Base-by-base conservation (phyloP, 768 basidiomycete species). In the Multifurca ochricompacta region DNA sequence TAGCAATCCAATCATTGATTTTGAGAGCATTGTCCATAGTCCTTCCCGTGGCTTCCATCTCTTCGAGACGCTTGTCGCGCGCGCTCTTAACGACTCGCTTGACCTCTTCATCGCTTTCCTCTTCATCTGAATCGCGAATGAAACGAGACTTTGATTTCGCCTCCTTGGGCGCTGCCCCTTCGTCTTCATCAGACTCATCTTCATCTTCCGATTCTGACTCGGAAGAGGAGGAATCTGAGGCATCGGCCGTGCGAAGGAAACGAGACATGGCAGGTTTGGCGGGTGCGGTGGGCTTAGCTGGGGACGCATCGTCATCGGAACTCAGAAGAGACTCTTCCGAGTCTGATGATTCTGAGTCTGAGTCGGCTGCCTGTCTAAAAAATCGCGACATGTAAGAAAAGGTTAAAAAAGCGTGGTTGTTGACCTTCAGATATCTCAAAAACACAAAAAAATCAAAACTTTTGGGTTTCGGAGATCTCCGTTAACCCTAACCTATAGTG, bases 1-100 rank as follows among this genome's bases (percentile, higher is more conserved):
- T 94, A 27, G 81, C 82, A 23, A 85, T 83, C 96, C 96, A 99
- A 71, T 99, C 93, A 64, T 94, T 95, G 62, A 95, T 94, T 76
- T 90, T 95, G 59, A 89, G 75, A 18, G 86, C 93, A 66, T 99
- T 98, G 43, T 95, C 91, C 74, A 98, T 96, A 43, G 76, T 76
- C 71, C 87, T 93, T 51, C 91, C 90, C 3, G 86, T 87, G 1
- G 82, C 82, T 69, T 97, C 94, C 82, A 98, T 94, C 76, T 98
- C 96, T 44, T 87, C 91, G 65, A 93, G 69, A 49, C 94, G 78
- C 69, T 91, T 94, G 69, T 94, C 90, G 63, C 87, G 87, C 36
- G 95, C 94, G 66, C 89, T 91, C 68, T 91, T 81, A 43, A 87
- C 79, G 32, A 83, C 80, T 16, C 79, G 78, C 63, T 76, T 81